These are phyloP conservation scores for Parietaria judaica DNA, from an alignment of 306 rosid species.

Conservation along the genomic window DNA sequence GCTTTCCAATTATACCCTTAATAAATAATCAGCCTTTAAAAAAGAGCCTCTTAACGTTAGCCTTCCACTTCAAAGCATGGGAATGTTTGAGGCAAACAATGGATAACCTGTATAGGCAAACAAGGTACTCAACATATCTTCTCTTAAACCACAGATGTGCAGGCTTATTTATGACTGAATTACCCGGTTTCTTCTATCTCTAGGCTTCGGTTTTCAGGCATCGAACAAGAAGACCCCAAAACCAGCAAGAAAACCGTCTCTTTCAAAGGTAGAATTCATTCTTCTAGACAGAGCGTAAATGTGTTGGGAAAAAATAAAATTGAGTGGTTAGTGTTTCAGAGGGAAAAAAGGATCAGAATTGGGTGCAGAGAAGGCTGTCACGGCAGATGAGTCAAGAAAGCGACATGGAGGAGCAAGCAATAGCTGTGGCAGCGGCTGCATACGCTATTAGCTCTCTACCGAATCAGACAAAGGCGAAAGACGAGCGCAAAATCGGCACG, in stretches of 20 bases:
- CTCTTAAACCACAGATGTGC: background rate
- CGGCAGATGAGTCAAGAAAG: conserved; percentile 35
- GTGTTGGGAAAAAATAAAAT: conserved; percentile 1
- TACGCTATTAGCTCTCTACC: conserved; percentile 32
- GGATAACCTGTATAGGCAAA: conserved; percentile 37
- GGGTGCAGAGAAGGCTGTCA: conserved; percentile 46
- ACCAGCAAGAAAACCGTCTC: conserved; percentile 31
- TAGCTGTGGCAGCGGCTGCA: conserved; percentile 75
- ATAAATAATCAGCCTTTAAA: conserved; percentile 11
- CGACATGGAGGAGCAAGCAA: conserved; percentile 37
- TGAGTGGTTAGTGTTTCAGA: conserved; percentile 31
- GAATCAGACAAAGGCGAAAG: conserved; percentile 6
- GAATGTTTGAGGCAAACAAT: conserved; percentile 9
- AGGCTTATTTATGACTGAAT: background rate
- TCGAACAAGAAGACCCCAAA: conserved; percentile 19
- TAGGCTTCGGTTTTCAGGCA: conserved; percentile 31
- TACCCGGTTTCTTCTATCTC: conserved; percentile 8
- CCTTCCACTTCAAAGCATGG: conserved; percentile 24
- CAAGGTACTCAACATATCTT: conserved; percentile 30
- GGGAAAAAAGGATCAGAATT: conserved; percentile 39
- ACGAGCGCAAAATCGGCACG: conserved; percentile 18
- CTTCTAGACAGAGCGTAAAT: background rate
- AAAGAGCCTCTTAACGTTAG: conserved; percentile 3
- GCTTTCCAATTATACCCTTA: conserved; percentile 27
- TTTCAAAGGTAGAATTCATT: conserved; percentile 45